Evolutionary conservation across 2,329 filamentous ascomycete genomes (phyloP).

Genomic region (Alternaria novae-zelandiae): DNA sequence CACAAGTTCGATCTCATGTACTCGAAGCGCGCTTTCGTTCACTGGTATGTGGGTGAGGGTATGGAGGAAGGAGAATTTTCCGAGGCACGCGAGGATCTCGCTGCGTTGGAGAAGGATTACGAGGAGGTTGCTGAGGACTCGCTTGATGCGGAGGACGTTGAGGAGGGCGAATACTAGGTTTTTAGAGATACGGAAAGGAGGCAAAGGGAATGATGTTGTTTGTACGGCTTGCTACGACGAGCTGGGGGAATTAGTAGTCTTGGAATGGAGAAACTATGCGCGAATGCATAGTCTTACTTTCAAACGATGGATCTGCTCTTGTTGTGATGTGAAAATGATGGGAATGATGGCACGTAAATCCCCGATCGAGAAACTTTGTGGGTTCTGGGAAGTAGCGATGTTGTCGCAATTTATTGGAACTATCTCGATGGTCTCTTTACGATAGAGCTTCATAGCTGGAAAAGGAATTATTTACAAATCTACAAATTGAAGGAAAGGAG

Average conservation of each 20-base stretch:
- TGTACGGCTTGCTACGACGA: conserved; percentile 20
- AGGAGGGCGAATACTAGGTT: conserved; percentile 57
- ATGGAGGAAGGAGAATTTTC: conserved; percentile 94
- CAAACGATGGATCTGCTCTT: not conserved
- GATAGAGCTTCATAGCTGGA: not conserved
- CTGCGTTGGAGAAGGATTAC: conserved; percentile 85
- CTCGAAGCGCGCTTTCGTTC: conserved; percentile 77
- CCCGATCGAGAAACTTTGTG: not conserved
- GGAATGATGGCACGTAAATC: not conserved
- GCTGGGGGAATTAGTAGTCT: not conserved
- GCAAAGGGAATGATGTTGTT: conserved; percentile 14
- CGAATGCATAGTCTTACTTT: not conserved
- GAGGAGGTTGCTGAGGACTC: conserved; percentile 79
- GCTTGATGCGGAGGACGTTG: conserved; percentile 64
- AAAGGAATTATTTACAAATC: not conserved
- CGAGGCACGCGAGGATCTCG: conserved; percentile 84
- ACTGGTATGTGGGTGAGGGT: conserved; percentile 86
- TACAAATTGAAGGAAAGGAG: not conserved
- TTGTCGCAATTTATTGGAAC: not conserved
- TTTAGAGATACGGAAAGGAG: not conserved
- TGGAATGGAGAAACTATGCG: not conserved
- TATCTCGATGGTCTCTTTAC: not conserved
- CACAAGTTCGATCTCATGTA: conserved; percentile 82
- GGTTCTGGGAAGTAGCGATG: not conserved
- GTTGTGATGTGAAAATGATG: not conserved